phyloP scores from a whole-genome alignment of 306 rosid genomes.

The Quercus agrifolia region DNA sequence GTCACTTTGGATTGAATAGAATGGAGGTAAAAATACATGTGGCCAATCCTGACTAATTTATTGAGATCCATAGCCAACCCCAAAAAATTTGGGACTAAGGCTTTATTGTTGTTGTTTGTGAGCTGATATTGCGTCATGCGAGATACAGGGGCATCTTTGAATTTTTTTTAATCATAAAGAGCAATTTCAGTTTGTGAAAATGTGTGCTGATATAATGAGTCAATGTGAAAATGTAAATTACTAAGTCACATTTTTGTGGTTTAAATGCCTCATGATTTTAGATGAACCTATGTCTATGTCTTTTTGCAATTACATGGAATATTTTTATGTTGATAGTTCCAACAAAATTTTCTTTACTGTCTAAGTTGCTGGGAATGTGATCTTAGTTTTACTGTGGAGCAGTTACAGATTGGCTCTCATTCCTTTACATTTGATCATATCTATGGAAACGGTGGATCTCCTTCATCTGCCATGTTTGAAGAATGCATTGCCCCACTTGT shows the following conservation, averaged over 20 bases:
- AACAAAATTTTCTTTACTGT: constrained; percentile 10
- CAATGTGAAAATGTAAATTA: not conserved
- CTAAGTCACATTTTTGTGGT: not conserved
- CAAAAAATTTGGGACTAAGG: too few species aligned
- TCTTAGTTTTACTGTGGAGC: constrained; percentile 23
- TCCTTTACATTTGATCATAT: constrained; percentile 82
- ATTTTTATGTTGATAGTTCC: constrained; percentile 2
- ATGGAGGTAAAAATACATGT: too few species aligned
- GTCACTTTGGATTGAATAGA: too few species aligned
- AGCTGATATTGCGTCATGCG: not conserved
- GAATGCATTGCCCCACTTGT: constrained; percentile 77
- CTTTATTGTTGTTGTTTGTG: too few species aligned
- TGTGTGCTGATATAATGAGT: constrained; percentile 6
- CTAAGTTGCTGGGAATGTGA: constrained; percentile 24
- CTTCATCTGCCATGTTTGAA: constrained; percentile 61
- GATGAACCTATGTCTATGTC: not conserved
- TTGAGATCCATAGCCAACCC: too few species aligned
- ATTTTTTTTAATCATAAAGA: not conserved
- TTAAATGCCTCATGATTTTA: not conserved
- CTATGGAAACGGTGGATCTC: constrained; percentile 63
- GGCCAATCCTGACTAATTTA: too few species aligned
- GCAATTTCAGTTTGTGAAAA: not conserved
- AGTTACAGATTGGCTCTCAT: constrained; percentile 79
- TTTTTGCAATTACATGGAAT: not conserved
- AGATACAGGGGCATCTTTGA: not conserved